Conservation (phyloP, 23 red algal genomes). For the Agarophyton chilense region DNA sequence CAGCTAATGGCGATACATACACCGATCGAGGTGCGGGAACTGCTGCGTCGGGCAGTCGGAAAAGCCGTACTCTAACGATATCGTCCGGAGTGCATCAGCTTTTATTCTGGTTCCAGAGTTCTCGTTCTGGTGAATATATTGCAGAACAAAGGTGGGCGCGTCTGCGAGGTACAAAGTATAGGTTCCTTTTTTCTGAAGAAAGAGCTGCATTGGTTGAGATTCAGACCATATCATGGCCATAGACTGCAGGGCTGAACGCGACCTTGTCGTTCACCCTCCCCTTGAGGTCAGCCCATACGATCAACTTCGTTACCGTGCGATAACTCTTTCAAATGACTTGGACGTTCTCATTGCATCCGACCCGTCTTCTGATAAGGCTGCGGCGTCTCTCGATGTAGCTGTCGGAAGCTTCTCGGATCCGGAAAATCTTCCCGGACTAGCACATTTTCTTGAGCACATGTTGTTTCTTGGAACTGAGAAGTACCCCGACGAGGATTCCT, state of each 20-base stretch:
- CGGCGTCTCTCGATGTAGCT: conserved; percentile 82
- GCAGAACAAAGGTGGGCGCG: background rate
- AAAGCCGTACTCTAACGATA: too few species aligned
- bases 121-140: too few species aligned
- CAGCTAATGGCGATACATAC: too few species aligned
- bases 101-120: too few species aligned
- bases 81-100: too few species aligned
- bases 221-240: background rate
- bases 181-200: background rate
- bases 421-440: conserved; percentile 71
- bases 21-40: too few species aligned
- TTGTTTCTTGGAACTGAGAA: conserved; percentile 95
- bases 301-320: conserved; percentile 67
- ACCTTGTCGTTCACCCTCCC: conserved; percentile 29
- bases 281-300: conserved; percentile 78
- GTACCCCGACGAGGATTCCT: conserved; percentile 89
- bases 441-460: conserved; percentile 97
- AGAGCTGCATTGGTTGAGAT: background rate
- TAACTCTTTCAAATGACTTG: conserved; percentile 78
- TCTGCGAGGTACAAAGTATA: background rate
- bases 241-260: background rate
- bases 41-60: too few species aligned
- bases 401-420: conserved; percentile 84
- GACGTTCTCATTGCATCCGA: conserved; percentile 83
- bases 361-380: conserved; percentile 78